Evolutionary conservation across 2,329 filamentous ascomycete genomes (phyloP).

Genomic region (Stemphylium beticola): DNA sequence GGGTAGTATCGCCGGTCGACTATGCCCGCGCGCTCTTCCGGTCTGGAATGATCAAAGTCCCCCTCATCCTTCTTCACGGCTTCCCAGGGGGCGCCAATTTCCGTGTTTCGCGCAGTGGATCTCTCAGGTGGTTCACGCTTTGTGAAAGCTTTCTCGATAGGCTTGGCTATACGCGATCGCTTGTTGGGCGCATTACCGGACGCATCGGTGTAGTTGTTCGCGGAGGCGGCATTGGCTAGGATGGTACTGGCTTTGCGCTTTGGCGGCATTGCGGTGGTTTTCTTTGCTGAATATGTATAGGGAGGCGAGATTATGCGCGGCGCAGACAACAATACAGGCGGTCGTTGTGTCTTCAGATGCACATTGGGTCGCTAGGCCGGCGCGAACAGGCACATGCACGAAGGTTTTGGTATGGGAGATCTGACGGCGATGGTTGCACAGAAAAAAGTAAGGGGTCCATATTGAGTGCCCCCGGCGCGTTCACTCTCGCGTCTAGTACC

Average conservation of each 20-base stretch:
- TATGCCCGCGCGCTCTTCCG: conserved; percentile 48
- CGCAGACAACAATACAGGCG: too few relatives aligned
- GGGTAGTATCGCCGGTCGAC: conserved; percentile 74
- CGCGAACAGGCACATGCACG: background rate
- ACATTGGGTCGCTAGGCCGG: background rate
- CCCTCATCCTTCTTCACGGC: conserved; percentile 12
- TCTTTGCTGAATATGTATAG: background rate
- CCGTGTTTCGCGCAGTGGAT: conserved; percentile 17
- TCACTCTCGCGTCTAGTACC: conserved; percentile 20
- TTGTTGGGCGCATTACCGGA: conserved; percentile 46
- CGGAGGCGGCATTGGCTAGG: conserved; percentile 38
- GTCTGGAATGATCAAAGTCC: conserved; percentile 46
- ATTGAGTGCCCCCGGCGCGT: conserved; percentile 16
- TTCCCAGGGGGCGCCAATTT: conserved; percentile 27
- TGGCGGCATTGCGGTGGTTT: conserved; percentile 21
- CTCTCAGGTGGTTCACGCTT: conserved; percentile 14
- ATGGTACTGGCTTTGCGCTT: conserved; percentile 34
- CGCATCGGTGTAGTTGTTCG: conserved; percentile 43
- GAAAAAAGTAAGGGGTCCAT: background rate
- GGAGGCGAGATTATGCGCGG: background rate
- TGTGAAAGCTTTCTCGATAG: conserved; percentile 33
- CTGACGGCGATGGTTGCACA: background rate
- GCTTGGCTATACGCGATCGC: conserved; percentile 43
- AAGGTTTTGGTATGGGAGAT: background rate
- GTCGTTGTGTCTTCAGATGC: background rate